Evolutionary conservation across 805 yeast genomes (phyloP), one percentile per base, ranked within the genome.

Genomic region (Teunomyces lycoperdinae): DNA sequence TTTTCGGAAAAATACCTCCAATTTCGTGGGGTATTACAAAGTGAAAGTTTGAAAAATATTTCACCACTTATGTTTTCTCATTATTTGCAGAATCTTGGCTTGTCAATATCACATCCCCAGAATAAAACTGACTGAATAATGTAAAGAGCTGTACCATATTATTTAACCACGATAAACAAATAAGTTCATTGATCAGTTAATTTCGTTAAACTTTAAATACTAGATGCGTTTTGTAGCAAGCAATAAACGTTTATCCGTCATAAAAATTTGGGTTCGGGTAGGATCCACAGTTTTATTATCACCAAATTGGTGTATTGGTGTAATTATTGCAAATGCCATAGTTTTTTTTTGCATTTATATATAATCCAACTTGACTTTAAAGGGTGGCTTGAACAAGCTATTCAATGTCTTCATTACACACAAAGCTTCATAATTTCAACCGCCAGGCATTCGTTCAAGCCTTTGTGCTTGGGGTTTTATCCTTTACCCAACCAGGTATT

Each of bases 251-350:
- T 20, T 20, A 20, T 20, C 24, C n/a, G 10, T 33, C 14, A 20
- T 9, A 24, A 20, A 17, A 35, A 17, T 14, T 10, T 35, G n/a
- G 27, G 39, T 26, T 17, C 16, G 39, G 30, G 41, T n/a, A 9
- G 41, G 30, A 38, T 38, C 41, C 41, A 38, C 41, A 38, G 41
- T 26, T 34, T 34, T 35, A 17, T 35, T 35, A n/a, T 20, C 26
- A 30, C 41, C 27, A 26, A 13, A 38, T 24, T 26, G n/a, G n/a
- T 26, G 5, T 26, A 10, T 32, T 33, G 13, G 10, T 14, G 29
- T 24, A 38, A 20, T 24, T 38, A 35, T 14, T 17, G 26, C 39
- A 11, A 38, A 38, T 38, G 41, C 41, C 41, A 38, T 38, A 38
- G 41, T 38, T 38, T 24, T 36, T 38, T 24, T 38, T 38, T 38